Evolutionary conservation across 2,329 filamentous ascomycete genomes (phyloP).

Genomic region (Grosmannia clavigera): DNA sequence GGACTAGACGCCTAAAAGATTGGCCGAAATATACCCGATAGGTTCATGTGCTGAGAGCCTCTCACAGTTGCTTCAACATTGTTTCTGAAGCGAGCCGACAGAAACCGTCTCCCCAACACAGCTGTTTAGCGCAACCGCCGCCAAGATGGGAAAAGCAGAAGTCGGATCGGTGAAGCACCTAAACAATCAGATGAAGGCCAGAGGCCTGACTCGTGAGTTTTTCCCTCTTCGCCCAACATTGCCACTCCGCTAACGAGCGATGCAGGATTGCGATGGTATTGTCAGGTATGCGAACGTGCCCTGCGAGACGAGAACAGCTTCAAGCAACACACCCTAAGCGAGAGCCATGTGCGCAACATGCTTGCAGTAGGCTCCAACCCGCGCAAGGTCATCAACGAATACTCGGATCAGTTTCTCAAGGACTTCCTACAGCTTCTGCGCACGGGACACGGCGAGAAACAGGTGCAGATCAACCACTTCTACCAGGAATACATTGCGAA

Average conservation of each 20-base stretch:
- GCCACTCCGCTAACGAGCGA: not conserved
- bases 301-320: conserved; percentile 76
- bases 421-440: conserved; percentile 68
- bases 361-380: conserved; percentile 77
- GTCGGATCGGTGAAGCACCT: conserved; percentile 84
- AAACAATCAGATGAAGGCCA: conserved; percentile 79
- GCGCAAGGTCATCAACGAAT: conserved; percentile 72
- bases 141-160: conserved; percentile 81
- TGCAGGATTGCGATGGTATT: conserved; percentile 78
- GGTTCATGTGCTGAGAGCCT: not conserved
- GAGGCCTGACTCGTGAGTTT: conserved; percentile 32
- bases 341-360: conserved; percentile 85
- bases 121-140: not conserved
- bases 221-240: not conserved
- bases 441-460: conserved; percentile 83
- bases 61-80: not conserved
- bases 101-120: not conserved
- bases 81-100: not conserved
- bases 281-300: conserved; percentile 66
- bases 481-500: conserved; percentile 89
- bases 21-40: not conserved
- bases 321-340: conserved; percentile 75
- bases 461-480: conserved; percentile 79
- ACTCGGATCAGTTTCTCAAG: conserved; percentile 63
- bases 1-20: not conserved